phyloP scores from a whole-genome alignment of 768 basidiomycete genomes.

The Tephrocybe sp. region DNA sequence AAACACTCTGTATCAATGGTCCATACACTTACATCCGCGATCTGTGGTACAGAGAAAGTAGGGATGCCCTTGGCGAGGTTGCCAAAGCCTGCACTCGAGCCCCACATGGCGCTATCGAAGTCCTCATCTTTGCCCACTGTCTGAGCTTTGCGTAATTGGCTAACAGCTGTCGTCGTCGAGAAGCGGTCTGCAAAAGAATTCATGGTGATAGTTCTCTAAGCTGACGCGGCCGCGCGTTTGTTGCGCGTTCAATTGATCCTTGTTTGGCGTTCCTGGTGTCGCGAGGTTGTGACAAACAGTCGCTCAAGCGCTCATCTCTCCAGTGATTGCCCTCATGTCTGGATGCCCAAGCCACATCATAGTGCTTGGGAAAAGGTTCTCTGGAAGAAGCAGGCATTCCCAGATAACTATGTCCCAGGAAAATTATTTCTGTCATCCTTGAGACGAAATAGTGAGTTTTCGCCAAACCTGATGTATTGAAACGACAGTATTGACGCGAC shows the following conservation, averaged over 20 bases:
- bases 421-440: conserved; percentile 75
- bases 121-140: conserved; percentile 59
- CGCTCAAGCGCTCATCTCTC: background rate
- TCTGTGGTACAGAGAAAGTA: conserved; percentile 66
- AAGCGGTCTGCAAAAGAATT: conserved; percentile 68
- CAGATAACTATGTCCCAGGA: conserved; percentile 84
- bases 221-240: conserved; percentile 44
- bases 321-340: conserved; percentile 10
- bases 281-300: conserved; percentile 5
- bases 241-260: conserved; percentile 31
- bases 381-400: conserved; percentile 73
- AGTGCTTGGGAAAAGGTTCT: conserved; percentile 65
- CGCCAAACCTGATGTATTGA: conserved; percentile 8
- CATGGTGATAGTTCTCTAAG: conserved; percentile 47
- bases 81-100: conserved; percentile 81
- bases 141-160: conserved; percentile 48
- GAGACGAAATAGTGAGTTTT: conserved; percentile 67
- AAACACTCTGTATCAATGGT: background rate
- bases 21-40: conserved; percentile 64
- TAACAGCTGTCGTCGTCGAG: conserved; percentile 50
- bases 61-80: conserved; percentile 69
- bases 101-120: conserved; percentile 72
- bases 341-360: conserved; percentile 14
- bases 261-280: conserved; percentile 26
- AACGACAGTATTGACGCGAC: conserved; percentile 11